Percentiles rank a stretch among this genome's conserved stretches.
Evolutionary conservation across 2,329 filamentous ascomycete species (phyloP).

Genomic region (Eutypa lata): DNA sequence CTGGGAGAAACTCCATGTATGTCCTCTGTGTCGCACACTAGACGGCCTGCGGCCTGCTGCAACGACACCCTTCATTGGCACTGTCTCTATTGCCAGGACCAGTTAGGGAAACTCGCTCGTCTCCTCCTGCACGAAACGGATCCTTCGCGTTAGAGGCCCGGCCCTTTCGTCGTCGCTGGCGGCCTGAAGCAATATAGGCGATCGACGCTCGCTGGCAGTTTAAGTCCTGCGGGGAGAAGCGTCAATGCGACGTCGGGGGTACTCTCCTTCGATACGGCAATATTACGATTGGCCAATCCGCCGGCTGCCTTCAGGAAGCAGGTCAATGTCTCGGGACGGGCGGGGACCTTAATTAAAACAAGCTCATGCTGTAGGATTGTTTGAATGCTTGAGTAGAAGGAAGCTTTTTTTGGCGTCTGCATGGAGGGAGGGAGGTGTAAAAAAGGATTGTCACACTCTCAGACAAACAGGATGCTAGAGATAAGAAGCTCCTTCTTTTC

Average conservation of each 20-base stretch:
- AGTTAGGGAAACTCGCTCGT: constrained; percentile 4
- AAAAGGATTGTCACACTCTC: not conserved
- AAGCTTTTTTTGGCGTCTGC: not conserved
- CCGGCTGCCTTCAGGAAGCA: not conserved
- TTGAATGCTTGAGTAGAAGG: not conserved
- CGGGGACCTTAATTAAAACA: not conserved
- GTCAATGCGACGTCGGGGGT: not conserved
- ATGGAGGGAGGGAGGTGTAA: not conserved
- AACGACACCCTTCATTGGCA: constrained; percentile 21
- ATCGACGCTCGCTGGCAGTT: not conserved
- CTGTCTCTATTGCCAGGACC: not conserved
- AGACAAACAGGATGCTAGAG: too few species aligned
- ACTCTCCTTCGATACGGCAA: not conserved
- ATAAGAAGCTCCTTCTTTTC: too few species aligned
- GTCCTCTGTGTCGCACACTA: constrained; percentile 8
- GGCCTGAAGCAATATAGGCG: not conserved
- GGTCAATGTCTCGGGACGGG: not conserved
- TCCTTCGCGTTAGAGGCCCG: not conserved
- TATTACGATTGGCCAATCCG: not conserved
- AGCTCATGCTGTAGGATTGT: not conserved
- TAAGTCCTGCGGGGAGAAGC: not conserved
- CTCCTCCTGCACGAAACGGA: constrained; percentile 3
- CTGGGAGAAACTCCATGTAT: constrained; percentile 24
- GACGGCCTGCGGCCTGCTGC: constrained; percentile 16
- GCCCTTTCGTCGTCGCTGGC: not conserved